phyloP scores from a whole-genome alignment of 1,139 yeast species.

The Barnettozyma hawaiiensis region DNA sequence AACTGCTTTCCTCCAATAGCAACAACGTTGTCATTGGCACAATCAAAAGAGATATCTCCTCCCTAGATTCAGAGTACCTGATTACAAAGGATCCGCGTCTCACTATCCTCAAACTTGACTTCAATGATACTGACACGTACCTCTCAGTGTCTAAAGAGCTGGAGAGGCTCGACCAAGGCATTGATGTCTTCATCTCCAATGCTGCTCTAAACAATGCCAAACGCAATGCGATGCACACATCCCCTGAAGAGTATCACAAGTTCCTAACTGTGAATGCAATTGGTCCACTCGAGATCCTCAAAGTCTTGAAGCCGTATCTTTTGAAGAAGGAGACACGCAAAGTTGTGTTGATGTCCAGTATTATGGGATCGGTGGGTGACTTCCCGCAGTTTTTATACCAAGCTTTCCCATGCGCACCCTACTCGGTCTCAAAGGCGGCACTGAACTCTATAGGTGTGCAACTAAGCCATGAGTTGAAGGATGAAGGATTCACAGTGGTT shows the following conservation, averaged over 20 bases:
- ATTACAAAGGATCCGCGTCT: constrained; percentile 21
- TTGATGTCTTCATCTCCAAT: constrained; percentile 49
- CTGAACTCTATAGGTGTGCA: constrained; percentile 26
- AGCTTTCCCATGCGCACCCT: constrained; percentile 25
- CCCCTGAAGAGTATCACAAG: constrained; percentile 27
- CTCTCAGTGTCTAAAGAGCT: constrained; percentile 20
- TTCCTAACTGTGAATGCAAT: constrained; percentile 29
- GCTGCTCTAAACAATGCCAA: constrained; percentile 48
- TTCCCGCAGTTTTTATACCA: constrained; percentile 15
- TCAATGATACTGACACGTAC: constrained; percentile 17
- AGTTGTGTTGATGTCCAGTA: constrained; percentile 28
- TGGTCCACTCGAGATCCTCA: constrained; percentile 31
- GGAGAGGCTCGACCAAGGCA: constrained; percentile 26
- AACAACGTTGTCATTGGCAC: constrained; percentile 30
- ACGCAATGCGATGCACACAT: constrained; percentile 29
- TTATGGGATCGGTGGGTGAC: constrained; percentile 26
- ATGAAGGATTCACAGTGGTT: constrained; percentile 26
- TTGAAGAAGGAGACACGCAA: constrained; percentile 24
- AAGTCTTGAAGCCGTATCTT: constrained; percentile 29
- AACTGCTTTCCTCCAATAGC: constrained; percentile 18
- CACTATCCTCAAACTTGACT: constrained; percentile 24
- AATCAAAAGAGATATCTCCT: constrained; percentile 20
- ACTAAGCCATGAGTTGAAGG: constrained; percentile 25
- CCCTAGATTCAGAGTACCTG: constrained; percentile 13
- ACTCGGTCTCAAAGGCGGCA: constrained; percentile 32